Base-by-base conservation (phyloP, 805 yeast genomes). In the Schwanniomyces pseudopolymorphus region DNA sequence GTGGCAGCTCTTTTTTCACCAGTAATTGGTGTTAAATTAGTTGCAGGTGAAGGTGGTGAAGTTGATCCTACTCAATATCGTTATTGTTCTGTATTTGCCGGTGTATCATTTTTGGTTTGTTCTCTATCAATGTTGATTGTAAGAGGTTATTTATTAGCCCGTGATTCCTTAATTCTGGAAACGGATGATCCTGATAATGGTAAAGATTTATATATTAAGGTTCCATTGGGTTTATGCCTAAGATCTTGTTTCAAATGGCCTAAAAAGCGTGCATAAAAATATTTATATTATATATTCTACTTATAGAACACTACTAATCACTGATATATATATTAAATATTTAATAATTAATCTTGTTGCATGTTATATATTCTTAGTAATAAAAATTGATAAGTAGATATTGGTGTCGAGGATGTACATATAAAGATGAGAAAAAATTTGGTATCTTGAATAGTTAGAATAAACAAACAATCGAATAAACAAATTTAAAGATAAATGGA, bases 1-100 rank as follows among this genome's bases (percentile, higher is more conserved):
- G 47, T 65, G 0, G 66, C 78, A 26, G 80, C 81, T 2, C 60
- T 79, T n/a, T 76, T 72, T 1, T 75, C 87, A 1, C 88, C 88
- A 1, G 73, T 83, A 19, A 75, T 84, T 48, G 88, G 88, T 5
- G 69, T 81, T 14, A 62, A 74, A 9, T 65, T 83, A 40, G 80
- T 79, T 47, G 47, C 54, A 19, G 61, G 62, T 8, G 51, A 55
- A 19, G 58, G 54, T 9, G 54, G 49, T 14, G 40, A 40, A 0
- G 60, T 59, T 20, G 69, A 69, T 35, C 77, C 83, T 5, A 60
- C 66, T 7, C 81, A 77, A 53, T 84, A 82, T 62, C 55, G 63
- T 19, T 55, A 79, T 50, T 80, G 85, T 7, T 71, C 84, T 0
- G 70, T 83, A 0, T 84, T 83, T 58, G 78, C 83, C 17, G 89